Evolutionary conservation across 2,329 filamentous ascomycete species (phyloP).

Genomic region (Chaetothyriales sp.): DNA sequence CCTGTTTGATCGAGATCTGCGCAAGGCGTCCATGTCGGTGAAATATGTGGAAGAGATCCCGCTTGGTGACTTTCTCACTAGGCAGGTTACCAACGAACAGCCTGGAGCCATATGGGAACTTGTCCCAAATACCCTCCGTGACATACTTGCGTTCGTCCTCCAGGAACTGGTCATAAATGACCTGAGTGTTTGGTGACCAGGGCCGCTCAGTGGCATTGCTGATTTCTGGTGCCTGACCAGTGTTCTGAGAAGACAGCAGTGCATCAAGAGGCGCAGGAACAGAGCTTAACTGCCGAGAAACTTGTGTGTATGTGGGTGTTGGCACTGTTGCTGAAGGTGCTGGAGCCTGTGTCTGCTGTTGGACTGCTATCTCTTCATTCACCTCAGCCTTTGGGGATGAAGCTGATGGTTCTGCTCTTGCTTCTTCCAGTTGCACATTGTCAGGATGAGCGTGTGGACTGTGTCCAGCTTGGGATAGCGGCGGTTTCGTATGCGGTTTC

Average conservation of each 20-base stretch:
- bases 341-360: constrained; percentile 1
- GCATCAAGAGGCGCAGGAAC: not conserved
- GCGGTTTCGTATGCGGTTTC: constrained; percentile 30
- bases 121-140: constrained; percentile 37
- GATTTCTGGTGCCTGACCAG: constrained; percentile 5
- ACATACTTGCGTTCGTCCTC: constrained; percentile 36
- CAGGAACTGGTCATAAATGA: constrained; percentile 36
- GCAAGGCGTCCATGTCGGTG: constrained; percentile 71
- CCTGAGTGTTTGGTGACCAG: constrained; percentile 34
- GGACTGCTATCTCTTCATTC: constrained; percentile 2
- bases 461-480: constrained; percentile 18
- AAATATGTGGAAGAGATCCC: constrained; percentile 85
- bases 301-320: not conserved
- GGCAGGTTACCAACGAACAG: constrained; percentile 58
- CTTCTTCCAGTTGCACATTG: not conserved
- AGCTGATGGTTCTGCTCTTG: not conserved
- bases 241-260: not conserved
- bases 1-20: constrained; percentile 91
- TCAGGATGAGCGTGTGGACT: constrained; percentile 3
- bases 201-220: constrained; percentile 22
- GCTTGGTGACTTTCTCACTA: constrained; percentile 82
- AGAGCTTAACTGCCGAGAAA: not conserved
- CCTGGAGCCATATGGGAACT: constrained; percentile 33
- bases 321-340: not conserved
- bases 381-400: constrained; percentile 1